These are phyloP conservation scores for Cucurbita argyrosperma DNA, from an alignment of 306 rosid species.

Conservation along the genomic window DNA sequence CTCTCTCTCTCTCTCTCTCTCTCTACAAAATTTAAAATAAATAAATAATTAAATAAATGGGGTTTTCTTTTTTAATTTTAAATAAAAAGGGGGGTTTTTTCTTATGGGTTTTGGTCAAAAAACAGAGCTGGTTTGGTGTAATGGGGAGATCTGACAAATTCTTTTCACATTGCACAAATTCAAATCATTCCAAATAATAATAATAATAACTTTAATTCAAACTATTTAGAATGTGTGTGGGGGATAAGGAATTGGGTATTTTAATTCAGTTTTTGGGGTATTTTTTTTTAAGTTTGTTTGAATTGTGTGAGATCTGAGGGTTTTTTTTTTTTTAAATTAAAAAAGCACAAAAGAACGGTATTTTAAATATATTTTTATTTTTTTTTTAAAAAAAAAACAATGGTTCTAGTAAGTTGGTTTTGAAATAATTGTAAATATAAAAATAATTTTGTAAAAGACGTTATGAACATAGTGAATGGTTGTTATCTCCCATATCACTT, in stretches of 20 bases:
- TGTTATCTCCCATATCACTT: background rate
- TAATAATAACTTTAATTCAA: background rate
- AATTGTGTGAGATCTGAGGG: background rate
- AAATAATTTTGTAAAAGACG: background rate
- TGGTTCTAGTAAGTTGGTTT: background rate
- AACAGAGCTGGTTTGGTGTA: background rate
- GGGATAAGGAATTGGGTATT: background rate
- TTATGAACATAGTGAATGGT: background rate
- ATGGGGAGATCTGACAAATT: constrained; percentile 22
- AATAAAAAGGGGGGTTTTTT: background rate
- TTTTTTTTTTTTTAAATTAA: background rate
- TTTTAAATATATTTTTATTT: too few species aligned
- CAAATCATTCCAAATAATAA: background rate
- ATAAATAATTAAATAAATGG: background rate
- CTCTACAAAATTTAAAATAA: background rate
- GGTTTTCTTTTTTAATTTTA: background rate
- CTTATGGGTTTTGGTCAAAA: background rate
- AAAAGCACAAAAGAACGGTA: background rate
- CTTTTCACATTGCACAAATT: constrained; percentile 18
- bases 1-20: background rate
- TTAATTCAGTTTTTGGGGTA: background rate
- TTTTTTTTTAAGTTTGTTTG: background rate
- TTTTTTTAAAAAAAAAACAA: background rate
- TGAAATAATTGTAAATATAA: background rate
- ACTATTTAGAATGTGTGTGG: constrained; percentile 15